A percentile compares a stretch with the other conserved stretches of the same genome.
Evolutionary conservation across 2,329 filamentous ascomycete species (phyloP).

Genomic region (Diaporthe batatas): DNA sequence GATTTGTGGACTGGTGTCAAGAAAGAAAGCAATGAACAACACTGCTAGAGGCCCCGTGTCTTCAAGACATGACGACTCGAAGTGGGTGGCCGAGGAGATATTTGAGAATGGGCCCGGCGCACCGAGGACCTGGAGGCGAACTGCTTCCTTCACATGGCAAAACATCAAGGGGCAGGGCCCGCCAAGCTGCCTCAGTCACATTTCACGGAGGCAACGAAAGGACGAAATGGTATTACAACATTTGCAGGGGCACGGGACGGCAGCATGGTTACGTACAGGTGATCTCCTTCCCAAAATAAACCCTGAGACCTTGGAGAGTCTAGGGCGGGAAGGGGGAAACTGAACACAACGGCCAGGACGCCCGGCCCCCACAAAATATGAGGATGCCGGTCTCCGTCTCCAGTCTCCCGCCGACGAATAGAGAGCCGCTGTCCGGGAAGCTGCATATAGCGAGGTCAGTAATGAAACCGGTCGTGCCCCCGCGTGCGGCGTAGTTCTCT

Average conservation of each 20-base stretch:
- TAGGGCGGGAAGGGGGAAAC: no score
- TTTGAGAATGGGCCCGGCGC: background rate
- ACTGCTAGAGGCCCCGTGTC: background rate
- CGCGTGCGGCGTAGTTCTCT: background rate
- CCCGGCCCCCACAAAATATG: background rate
- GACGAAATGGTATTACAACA: background rate
- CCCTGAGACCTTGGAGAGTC: no score
- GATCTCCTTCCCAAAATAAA: background rate
- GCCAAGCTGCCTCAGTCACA: conserved; percentile 10
- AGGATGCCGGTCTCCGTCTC: background rate
- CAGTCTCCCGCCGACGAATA: conserved; percentile 12
- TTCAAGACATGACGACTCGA: conserved; percentile 3
- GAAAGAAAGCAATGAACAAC: background rate
- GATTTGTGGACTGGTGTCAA: background rate
- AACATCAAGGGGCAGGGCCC: background rate
- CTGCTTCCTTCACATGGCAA: background rate
- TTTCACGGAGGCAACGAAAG: background rate
- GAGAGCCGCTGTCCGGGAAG: background rate
- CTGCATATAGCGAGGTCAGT: background rate
- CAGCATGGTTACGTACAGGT: background rate
- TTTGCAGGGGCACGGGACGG: background rate
- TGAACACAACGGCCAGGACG: background rate
- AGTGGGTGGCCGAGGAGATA: conserved; percentile 20
- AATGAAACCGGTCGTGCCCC: background rate
- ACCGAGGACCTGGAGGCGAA: background rate